phyloP scores from a whole-genome alignment of 805 yeast genomes.

The Lachancea cidri region DNA sequence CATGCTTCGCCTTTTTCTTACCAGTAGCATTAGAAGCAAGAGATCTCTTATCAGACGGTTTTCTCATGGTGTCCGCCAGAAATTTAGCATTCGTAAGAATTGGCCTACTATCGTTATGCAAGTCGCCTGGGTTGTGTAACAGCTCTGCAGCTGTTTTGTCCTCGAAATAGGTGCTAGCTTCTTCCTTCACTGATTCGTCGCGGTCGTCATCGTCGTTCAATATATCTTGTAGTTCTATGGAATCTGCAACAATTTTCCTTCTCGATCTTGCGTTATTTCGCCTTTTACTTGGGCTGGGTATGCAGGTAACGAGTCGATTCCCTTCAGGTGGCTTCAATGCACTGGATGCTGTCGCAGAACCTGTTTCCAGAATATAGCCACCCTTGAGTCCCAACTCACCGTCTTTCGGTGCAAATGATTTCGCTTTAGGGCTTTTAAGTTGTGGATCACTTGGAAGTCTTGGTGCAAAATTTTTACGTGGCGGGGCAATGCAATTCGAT shows the following conservation, averaged over 20 bases:
- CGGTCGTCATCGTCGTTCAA: neutral
- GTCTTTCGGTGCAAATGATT: constrained; percentile 4
- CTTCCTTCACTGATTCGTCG: neutral
- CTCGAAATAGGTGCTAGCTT: neutral
- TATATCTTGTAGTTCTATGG: constrained; percentile 14
- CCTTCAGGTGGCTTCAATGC: neutral
- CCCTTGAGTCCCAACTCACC: neutral
- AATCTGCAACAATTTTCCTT: constrained; percentile 15
- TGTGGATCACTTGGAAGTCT: neutral
- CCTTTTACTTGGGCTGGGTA: neutral
- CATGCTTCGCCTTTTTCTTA: constrained; percentile 19
- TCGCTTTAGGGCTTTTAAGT: neutral
- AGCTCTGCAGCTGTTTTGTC: constrained; percentile 32
- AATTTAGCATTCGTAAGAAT: constrained; percentile 28
- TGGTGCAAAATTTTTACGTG: neutral
- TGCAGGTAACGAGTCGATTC: neutral
- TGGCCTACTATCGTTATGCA: constrained; percentile 27
- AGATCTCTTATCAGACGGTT: neutral
- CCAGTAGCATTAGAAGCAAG: neutral
- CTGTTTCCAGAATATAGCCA: neutral
- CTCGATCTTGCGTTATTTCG: constrained; percentile 3
- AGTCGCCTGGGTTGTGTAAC: constrained; percentile 29
- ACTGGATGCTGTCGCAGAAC: neutral
- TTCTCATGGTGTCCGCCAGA: constrained; percentile 24
- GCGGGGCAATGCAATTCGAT: neutral